Evolutionary conservation across 2,329 filamentous ascomycete species (phyloP).

Genomic region (Neopestalotiopsis sp.): DNA sequence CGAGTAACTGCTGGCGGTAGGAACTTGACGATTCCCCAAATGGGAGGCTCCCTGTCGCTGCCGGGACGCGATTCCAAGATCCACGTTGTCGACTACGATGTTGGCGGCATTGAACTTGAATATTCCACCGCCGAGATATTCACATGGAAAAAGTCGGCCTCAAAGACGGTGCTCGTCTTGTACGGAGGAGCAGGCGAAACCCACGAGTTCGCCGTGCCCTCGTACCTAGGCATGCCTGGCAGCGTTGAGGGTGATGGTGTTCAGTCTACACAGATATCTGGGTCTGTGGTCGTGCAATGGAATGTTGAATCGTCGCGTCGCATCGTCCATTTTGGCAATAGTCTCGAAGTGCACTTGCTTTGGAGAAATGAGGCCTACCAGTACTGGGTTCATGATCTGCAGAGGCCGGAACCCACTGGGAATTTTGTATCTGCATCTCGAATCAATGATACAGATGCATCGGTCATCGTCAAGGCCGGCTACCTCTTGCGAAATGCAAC

Average conservation of each 20-base stretch:
- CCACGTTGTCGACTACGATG: constrained; percentile 68
- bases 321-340: not conserved
- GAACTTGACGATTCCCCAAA: constrained; percentile 28
- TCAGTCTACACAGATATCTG: constrained; percentile 34
- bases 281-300: not conserved
- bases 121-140: constrained; percentile 75
- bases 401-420: not conserved
- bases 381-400: not conserved
- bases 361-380: not conserved
- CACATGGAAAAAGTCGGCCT: constrained; percentile 55
- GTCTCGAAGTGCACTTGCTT: not conserved
- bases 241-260: constrained; percentile 49
- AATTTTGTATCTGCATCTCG: not conserved
- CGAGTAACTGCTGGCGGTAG: constrained; percentile 29
- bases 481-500: constrained; percentile 12
- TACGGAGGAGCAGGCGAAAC: constrained; percentile 3
- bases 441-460: not conserved
- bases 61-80: constrained; percentile 69
- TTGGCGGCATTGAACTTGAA: constrained; percentile 61
- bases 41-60: constrained; percentile 25
- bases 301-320: not conserved
- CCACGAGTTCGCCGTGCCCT: not conserved
- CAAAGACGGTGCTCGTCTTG: not conserved
- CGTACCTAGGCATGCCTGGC: constrained; percentile 34
- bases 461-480: constrained; percentile 11